phyloP scores from a whole-genome alignment of 306 rosid species.

The Quillaja saponaria region DNA sequence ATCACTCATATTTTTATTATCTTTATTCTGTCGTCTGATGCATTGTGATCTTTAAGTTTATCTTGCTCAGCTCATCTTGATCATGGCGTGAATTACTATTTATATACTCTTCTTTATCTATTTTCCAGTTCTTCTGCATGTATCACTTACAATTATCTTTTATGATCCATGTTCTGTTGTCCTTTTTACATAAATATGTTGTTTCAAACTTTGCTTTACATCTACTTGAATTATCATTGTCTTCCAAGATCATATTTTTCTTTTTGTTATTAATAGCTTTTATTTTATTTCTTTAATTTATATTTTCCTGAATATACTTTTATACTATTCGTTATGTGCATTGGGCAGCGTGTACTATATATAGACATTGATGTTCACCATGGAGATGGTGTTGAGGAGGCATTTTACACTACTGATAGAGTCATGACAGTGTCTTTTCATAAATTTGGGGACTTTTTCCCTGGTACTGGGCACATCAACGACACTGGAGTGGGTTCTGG shows the following conservation, averaged over 20 bases:
- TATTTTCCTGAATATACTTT: slow-evolving; percentile 1
- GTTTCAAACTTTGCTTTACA: too few species aligned
- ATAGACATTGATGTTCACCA: slow-evolving; percentile 89
- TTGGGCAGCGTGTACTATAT: slow-evolving; percentile 76
- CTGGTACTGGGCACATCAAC: slow-evolving; percentile 84
- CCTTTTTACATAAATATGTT: too few species aligned
- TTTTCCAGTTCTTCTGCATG: too few species aligned
- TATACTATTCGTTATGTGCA: slow-evolving; percentile 26
- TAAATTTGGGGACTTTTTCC: slow-evolving; percentile 89
- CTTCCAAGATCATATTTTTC: too few species aligned
- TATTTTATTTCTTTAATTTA: neutral
- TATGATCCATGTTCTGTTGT: too few species aligned
- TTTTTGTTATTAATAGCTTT: neutral
- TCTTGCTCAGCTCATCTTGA: neutral
- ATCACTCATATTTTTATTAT: neutral
- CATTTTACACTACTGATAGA: slow-evolving; percentile 92
- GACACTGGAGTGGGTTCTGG: slow-evolving; percentile 71
- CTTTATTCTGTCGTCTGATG: neutral
- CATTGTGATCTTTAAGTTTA: neutral
- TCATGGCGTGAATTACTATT: too few species aligned
- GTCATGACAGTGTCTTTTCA: slow-evolving; percentile 93
- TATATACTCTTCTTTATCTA: too few species aligned
- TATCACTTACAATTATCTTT: too few species aligned
- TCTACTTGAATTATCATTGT: too few species aligned
- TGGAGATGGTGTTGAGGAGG: slow-evolving; percentile 98